A percentile compares a stretch with the other conserved stretches of the same genome.
These are phyloP conservation scores for Neurospora tetrasperma DNA, from an alignment of 495 filamentous ascomycete genomes.

Conservation along the genomic window DNA sequence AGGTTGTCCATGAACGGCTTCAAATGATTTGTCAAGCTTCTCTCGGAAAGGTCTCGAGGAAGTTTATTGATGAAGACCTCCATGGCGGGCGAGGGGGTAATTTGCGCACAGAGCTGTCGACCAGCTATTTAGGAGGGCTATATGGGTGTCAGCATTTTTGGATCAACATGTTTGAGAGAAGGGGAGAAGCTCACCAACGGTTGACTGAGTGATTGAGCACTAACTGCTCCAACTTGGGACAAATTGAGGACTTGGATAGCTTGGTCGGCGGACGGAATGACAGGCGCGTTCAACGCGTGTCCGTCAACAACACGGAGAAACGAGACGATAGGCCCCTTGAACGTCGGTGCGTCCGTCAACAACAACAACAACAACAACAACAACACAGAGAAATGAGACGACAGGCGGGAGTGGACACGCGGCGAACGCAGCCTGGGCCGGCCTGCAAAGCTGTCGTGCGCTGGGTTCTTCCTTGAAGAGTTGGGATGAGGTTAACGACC, in stretches of 20 bases:
- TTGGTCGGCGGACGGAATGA: not conserved
- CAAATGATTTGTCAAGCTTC: slow-evolving; percentile 24
- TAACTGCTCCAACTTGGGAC: not conserved
- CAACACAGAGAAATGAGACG: not conserved
- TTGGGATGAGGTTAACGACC: not conserved
- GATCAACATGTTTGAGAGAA: too few species aligned
- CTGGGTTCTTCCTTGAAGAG: not conserved
- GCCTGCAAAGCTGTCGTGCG: not conserved
- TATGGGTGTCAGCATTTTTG: not conserved
- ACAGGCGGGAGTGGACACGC: not conserved
- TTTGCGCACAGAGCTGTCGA: not conserved
- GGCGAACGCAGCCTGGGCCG: not conserved
- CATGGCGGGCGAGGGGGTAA: slow-evolving; percentile 10
- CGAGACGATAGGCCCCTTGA: too few species aligned
- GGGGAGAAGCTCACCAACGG: not conserved
- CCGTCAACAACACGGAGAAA: too few species aligned
- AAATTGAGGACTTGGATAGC: not conserved
- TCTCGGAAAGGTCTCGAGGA: slow-evolving; percentile 24
- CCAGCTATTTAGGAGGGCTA: not conserved
- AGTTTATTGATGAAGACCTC: slow-evolving; percentile 34
- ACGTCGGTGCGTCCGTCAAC: not conserved
- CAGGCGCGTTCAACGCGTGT: not conserved
- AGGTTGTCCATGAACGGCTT: slow-evolving; percentile 22
- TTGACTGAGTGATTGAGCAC: not conserved
- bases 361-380: too few species aligned